A percentile compares a stretch with the other conserved stretches of the same genome.
Conservation (phyloP, 768 basidiomycete species). For the Russula earlei region DNA sequence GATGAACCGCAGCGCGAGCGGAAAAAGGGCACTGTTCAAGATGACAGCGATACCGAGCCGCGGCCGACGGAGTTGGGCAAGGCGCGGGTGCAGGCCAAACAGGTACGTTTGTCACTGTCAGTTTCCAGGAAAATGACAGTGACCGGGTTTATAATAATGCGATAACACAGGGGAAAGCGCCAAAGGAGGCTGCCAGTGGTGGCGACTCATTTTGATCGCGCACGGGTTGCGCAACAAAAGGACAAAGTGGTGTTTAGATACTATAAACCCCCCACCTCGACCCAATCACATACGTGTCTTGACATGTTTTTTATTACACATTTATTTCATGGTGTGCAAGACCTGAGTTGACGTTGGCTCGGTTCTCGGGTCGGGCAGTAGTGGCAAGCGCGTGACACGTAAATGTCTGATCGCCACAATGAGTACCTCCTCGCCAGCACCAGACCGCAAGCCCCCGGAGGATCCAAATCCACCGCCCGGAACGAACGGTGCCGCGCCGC, state of each 20-base stretch:
- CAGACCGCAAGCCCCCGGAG: not conserved
- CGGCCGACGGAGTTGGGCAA: slow-evolving; percentile 19
- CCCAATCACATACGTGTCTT: not conserved
- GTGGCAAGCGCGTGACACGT: not conserved
- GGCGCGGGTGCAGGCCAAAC: slow-evolving; percentile 14
- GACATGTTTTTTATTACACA: not conserved
- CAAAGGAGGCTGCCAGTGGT: not conserved
- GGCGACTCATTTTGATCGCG: not conserved
- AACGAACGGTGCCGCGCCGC: not conserved
- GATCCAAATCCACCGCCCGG: slow-evolving; percentile 14
- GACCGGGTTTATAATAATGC: not conserved
- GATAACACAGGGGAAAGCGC: not conserved
- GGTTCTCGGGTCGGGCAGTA: not conserved
- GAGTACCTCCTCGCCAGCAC: slow-evolving; percentile 13
- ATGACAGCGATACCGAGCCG: slow-evolving; percentile 7
- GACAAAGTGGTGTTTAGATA: not conserved
- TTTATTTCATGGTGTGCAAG: not conserved
- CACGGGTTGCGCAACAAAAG: not conserved
- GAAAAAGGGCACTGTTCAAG: slow-evolving; percentile 19
- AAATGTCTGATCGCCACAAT: not conserved
- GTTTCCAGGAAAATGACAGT: not conserved
- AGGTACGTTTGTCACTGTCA: slow-evolving; percentile 1
- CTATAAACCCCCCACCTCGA: not conserved
- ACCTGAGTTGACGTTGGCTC: no score
- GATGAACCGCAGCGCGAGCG: slow-evolving; percentile 18